phyloP scores from a whole-genome alignment of 2,329 filamentous ascomycete species.

The Sclerotinia subarctica region DNA sequence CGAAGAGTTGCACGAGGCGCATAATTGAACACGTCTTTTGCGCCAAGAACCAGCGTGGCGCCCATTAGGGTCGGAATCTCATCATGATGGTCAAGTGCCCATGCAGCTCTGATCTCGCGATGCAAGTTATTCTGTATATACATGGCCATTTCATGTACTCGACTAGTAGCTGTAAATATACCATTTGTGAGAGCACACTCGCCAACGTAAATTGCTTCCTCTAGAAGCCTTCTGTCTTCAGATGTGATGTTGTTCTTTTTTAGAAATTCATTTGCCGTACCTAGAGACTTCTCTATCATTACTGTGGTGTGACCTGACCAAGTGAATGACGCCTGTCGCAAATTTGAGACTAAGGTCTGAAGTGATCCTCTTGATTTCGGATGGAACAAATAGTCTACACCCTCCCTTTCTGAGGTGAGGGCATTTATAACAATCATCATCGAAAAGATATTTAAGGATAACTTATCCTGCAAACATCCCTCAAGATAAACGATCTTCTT shows the following conservation, averaged over 20 bases:
- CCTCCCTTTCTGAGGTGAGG: constrained; percentile 79
- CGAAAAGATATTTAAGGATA: constrained; percentile 80
- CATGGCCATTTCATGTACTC: constrained; percentile 74
- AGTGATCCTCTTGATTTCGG: constrained; percentile 66
- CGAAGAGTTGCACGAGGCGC: not conserved
- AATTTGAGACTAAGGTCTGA: constrained; percentile 67
- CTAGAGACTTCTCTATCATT: constrained; percentile 62
- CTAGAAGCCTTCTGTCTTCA: constrained; percentile 60
- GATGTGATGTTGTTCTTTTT: constrained; percentile 54
- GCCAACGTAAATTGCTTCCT: constrained; percentile 64
- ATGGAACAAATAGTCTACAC: constrained; percentile 87
- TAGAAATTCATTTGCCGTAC: constrained; percentile 67
- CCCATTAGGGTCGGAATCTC: constrained; percentile 53
- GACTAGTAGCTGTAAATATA: constrained; percentile 64
- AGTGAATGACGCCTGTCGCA: constrained; percentile 83
- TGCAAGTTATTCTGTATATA: constrained; percentile 65
- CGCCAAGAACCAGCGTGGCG: constrained; percentile 31
- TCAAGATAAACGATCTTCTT: constrained; percentile 72
- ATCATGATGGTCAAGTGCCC: constrained; percentile 59
- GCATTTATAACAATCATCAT: constrained; percentile 83
- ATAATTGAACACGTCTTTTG: not conserved
- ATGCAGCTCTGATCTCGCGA: constrained; percentile 54
- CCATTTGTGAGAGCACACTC: constrained; percentile 55
- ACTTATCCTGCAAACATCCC: constrained; percentile 78
- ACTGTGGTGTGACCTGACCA: constrained; percentile 66